These are phyloP conservation scores for Amaranthus tricolor DNA, from an alignment of 179 eudicot species.

Conservation along the genomic window DNA sequence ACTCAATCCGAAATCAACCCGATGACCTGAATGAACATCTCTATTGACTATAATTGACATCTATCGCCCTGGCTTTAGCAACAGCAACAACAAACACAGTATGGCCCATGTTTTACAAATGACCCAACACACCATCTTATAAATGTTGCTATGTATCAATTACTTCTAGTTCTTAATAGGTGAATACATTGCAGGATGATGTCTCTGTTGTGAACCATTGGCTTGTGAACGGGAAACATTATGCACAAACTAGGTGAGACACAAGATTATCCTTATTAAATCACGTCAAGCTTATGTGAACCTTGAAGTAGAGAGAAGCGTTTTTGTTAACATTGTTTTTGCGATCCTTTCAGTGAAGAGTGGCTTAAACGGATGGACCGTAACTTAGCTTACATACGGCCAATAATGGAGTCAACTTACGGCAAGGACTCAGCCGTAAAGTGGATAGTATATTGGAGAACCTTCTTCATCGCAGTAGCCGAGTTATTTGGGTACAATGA, in stretches of 20 bases:
- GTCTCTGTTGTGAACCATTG: conserved; percentile 83
- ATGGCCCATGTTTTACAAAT: not conserved
- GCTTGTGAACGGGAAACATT: conserved; percentile 94
- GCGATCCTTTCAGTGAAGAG: conserved; percentile 64
- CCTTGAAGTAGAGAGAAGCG: not conserved
- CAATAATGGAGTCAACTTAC: conserved; percentile 89
- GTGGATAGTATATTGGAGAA: conserved; percentile 97
- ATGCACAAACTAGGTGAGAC: conserved; percentile 82
- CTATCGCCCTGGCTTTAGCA: not conserved
- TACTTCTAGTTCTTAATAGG: not conserved
- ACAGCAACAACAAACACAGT: not conserved
- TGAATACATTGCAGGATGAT: conserved; percentile 67
- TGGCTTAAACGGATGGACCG: conserved; percentile 91
- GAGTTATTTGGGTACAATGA: conserved; percentile 83
- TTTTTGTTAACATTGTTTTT: not conserved
- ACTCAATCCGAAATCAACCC: no score
- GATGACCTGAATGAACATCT: no score
- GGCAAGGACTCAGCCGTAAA: conserved; percentile 82
- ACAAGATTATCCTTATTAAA: not conserved
- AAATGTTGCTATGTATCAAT: not conserved
- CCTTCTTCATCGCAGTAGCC: conserved; percentile 91
- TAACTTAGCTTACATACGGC: conserved; percentile 52
- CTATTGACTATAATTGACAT: not conserved
- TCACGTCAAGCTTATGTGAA: not conserved
- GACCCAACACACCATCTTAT: not conserved